Base-by-base conservation (phyloP, 495 filamentous ascomycete species). In the Durotheca rogersii region DNA sequence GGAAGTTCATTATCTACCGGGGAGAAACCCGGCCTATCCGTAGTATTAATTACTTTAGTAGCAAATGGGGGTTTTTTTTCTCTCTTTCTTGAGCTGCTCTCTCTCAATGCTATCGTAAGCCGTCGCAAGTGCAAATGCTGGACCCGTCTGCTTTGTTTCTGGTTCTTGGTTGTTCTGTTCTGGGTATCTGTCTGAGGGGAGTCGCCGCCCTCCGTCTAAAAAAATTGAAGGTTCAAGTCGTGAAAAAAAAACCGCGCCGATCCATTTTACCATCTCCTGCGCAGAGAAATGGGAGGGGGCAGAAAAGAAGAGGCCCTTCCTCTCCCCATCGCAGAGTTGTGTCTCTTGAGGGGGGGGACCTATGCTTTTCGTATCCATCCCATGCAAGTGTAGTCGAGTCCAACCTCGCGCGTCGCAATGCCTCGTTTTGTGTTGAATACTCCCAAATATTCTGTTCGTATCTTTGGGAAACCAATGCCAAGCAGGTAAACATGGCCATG, bases 331-430 rank as follows among this genome's bases (percentile, higher is more conserved):
- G 45, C 15, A 17, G n/a, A n/a, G n/a, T n/a, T n/a, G n/a, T n/a
- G n/a, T n/a, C n/a, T 39, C 35, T 35, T 40, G 10, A 16, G 12
- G n/a, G 37, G 36, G 14, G 10, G 21, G 20, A 9, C 40, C 23
- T 30, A 54, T 53, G 50, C 56, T 59, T 59, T 59, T 59, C 53
- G 44, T 51, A 52, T 58, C 59, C 62, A 57, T 62, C 62, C 56
- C 62, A 62, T 65, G 62, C 62, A 53, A 44, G 43, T 47, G 49
- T 60, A 51, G 53, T 62, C 58, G 37, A 53, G 31, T 53, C 21
- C 42, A 2, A 32, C 48, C 34, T 46, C 41, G 34, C 52, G 40
- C 53, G 46, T 59, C 59, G 49, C 40, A 27, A 51, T 55, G 60
- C 57, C 58, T 27, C 42, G 55, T 51, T 21, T 56, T 51, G 18